Base-by-base conservation (phyloP, 2,329 filamentous ascomycete genomes). In the Biscogniauxia marginata region DNA sequence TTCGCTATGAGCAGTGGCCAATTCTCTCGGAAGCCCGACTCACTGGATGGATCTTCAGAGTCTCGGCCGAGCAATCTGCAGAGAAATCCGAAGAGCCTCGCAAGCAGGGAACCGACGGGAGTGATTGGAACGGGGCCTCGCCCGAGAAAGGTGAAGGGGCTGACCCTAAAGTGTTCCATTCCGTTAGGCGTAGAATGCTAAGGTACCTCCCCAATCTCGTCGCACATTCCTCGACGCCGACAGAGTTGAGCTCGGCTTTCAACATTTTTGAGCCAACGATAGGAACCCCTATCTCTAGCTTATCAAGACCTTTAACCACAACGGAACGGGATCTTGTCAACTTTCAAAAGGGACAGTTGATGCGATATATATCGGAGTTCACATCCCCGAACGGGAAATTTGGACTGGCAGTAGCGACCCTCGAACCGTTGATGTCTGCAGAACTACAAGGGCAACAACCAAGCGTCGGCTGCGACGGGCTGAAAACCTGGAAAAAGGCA, bases 401-500 rank as follows among this genome's bases (percentile, higher is more conserved):
- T 55, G 82, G 82, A 0, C 72, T 73, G n/a, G 72, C 70, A 1
- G 61, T 70, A n/a, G 65, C 70, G 13, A 71, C 79, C 4, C 57
- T 79, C 50, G 59, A 60, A 30, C 52, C 62, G 44, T 43, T 47
- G 46, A 24, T 49, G 23, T n/a, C 60, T 48, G 20, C 59, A 43
- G 34, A 59, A 30, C 22, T 57, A 20, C 25, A 50, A 43, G 46
- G 51, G 18, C 48, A 22, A 53, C 44, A 55, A 49, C 13, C 48
- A 19, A 45, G 43, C 44, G 46, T 55, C 18, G 57, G 57, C 49
- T 16, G 55, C 23, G 63, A 65, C 51, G 73, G 71, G 44, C 69
- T 68, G 2, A 67, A 67, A 5, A 78, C 75, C 1, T 88, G 85
- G 85, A 76, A 76, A 1, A 72, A 77, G 25, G 82, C 83, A 0